Percentiles rank a stretch among this genome's conserved stretches.
Evolutionary conservation across 495 filamentous ascomycete species (phyloP).

Genomic region (Lasiosphaeria miniovina): DNA sequence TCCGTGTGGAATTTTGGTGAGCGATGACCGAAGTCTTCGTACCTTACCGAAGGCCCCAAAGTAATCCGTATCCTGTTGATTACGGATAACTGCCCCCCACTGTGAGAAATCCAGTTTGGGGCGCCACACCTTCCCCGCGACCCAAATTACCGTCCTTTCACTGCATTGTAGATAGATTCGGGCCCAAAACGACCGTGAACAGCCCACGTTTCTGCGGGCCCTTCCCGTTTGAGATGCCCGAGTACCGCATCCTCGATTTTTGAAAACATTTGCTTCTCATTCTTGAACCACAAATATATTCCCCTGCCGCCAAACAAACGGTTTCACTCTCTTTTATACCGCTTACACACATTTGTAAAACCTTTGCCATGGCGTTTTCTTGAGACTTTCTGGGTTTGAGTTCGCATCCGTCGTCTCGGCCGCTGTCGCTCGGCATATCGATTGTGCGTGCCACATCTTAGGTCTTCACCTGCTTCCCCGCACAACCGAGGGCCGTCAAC

Average conservation of each 20-base stretch:
- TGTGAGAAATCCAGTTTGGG: not conserved
- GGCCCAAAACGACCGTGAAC: too few relatives aligned
- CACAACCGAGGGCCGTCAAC: slow-evolving; percentile 8
- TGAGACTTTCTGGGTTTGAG: slow-evolving; percentile 5
- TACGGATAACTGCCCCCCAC: not conserved
- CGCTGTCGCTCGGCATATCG: slow-evolving; percentile 17
- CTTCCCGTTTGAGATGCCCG: too few relatives aligned
- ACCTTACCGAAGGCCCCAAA: too few relatives aligned
- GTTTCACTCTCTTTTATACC: not conserved
- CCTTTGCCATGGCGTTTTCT: slow-evolving; percentile 9
- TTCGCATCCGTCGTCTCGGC: slow-evolving; percentile 12
- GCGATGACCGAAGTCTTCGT: not conserved
- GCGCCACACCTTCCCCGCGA: too few relatives aligned
- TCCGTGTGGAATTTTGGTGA: slow-evolving; percentile 13
- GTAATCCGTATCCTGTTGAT: not conserved
- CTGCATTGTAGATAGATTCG: too few relatives aligned
- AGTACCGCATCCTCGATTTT: too few relatives aligned
- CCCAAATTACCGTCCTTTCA: too few relatives aligned
- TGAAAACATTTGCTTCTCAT: not conserved
- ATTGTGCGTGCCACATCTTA: not conserved
- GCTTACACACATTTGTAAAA: not conserved
- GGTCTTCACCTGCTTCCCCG: slow-evolving; percentile 22
- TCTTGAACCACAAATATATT: too few relatives aligned
- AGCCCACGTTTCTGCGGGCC: too few relatives aligned
- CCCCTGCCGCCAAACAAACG: too few relatives aligned